Conservation (phyloP, 495 filamentous ascomycete species). For the Hyaloscypha hepaticicola region DNA sequence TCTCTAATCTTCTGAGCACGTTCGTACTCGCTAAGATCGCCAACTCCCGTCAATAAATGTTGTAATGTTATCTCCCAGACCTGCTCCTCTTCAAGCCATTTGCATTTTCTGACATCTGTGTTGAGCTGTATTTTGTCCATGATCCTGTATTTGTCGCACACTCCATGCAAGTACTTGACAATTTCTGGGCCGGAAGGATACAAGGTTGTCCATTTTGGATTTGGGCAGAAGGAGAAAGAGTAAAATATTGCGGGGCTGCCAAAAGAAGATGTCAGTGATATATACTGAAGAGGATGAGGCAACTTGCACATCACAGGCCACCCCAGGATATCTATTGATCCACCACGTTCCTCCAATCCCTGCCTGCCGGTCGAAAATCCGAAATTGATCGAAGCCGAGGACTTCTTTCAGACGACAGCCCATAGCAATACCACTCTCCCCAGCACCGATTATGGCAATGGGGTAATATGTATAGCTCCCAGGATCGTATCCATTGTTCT, state of each 20-base stretch:
- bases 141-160: slow-evolving; percentile 46
- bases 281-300: neutral
- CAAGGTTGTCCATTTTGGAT: slow-evolving; percentile 44
- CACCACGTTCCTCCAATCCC: slow-evolving; percentile 69
- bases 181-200: slow-evolving; percentile 46
- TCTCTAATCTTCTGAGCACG: slow-evolving; percentile 29
- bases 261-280: neutral
- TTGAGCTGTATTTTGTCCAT: slow-evolving; percentile 43
- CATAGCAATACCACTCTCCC: slow-evolving; percentile 66
- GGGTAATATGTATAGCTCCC: slow-evolving; percentile 27
- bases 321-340: slow-evolving; percentile 65
- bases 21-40: slow-evolving; percentile 29
- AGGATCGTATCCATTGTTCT: slow-evolving; percentile 27
- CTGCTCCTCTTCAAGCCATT: slow-evolving; percentile 43
- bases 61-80: slow-evolving; percentile 47
- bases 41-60: slow-evolving; percentile 34
- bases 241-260: slow-evolving; percentile 41
- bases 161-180: slow-evolving; percentile 44
- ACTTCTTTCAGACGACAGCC: slow-evolving; percentile 59
- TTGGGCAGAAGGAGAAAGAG: slow-evolving; percentile 49
- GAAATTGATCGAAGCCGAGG: slow-evolving; percentile 60
- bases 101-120: slow-evolving; percentile 39
- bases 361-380: slow-evolving; percentile 61
- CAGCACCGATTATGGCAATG: slow-evolving; percentile 57
- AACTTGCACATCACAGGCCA: slow-evolving; percentile 35